Base-by-base conservation (phyloP, 148 eudicot genomes). In the Rhododendron williamsianum region DNA sequence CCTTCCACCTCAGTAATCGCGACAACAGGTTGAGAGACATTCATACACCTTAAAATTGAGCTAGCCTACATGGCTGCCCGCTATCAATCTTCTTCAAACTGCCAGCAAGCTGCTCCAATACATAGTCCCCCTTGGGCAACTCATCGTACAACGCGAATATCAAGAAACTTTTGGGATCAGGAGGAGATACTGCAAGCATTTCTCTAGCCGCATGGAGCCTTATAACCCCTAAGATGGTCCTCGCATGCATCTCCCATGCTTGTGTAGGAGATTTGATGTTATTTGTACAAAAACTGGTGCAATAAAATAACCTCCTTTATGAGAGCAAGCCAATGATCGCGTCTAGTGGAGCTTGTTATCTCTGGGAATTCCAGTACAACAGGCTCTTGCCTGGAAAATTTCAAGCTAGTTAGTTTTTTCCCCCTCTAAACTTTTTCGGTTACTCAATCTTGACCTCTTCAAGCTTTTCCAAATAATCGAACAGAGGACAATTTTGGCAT, bases 171-270 rank as follows among this genome's bases (percentile, higher is more conserved):
- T 92, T 91, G 3, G 99, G 98, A 27, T 83, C 82, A 0, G 99
- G 99, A n/a, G 98, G 99, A 13, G 96, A 91, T 84, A 94, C 94
- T 77, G 94, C 88, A 52, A 94, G 94, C 99, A 97, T 90, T 88
- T 97, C 99, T 88, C 98, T 84, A 6, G 94, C 95, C 0, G 98
- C 98, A 30, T 95, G 99, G 63, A 97, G 94, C 90, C 99, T 90
- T 82, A 93, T 69, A 58, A 95, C 91, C 36, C 96, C 96, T 43
- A 95, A 80, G 76, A 97, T 91, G 38, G 95, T 93, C 90, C 97
- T 93, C 2, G 98, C 87, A 27, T 95, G 98, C 93, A 93, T 91
- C 87, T 97, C 99, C 98, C 98, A 94, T 74, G 65, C 88, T 89
- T 95, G 92, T 9, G 85, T 48, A 7, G 88, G 80, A 4, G 92